Evolutionary conservation across 73 alveolate genomes (phyloP).

Genomic region (Blepharisma stoltei): DNA sequence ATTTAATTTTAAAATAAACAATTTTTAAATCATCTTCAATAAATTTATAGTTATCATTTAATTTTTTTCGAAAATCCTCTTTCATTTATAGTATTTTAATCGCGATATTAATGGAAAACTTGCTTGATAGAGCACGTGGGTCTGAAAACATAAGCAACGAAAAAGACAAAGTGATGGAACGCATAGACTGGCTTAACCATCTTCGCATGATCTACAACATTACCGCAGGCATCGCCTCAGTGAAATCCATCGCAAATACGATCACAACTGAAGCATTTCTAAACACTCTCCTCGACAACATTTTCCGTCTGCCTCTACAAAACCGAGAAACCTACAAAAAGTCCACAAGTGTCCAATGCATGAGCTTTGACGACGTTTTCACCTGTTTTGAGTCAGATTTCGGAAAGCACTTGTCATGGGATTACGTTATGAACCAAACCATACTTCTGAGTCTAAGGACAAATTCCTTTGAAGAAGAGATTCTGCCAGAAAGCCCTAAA

Average conservation of each 20-base stretch:
- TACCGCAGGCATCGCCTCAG: not conserved
- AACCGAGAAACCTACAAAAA: not conserved
- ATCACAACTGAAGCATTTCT: slow-evolving; percentile 18
- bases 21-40: too few species aligned
- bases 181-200: not conserved
- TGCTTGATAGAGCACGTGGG: slow-evolving; percentile 7
- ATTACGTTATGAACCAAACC: not conserved
- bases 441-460: not conserved
- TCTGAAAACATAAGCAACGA: slow-evolving; percentile 14
- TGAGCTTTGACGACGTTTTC: not conserved
- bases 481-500: not conserved
- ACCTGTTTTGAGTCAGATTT: not conserved
- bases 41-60: too few species aligned
- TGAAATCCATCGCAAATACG: not conserved
- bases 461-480: not conserved
- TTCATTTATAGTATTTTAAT: too few species aligned
- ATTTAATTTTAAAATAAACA: too few species aligned
- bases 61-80: too few species aligned
- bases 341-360: not conserved
- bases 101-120: not conserved
- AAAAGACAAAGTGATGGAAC: slow-evolving; percentile 11
- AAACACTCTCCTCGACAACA: slow-evolving; percentile 4
- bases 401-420: not conserved
- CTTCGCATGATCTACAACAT: not conserved
- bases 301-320: not conserved